Evolutionary conservation across 768 basidiomycete species (phyloP).

Genomic region (Trametes sanguinea): DNA sequence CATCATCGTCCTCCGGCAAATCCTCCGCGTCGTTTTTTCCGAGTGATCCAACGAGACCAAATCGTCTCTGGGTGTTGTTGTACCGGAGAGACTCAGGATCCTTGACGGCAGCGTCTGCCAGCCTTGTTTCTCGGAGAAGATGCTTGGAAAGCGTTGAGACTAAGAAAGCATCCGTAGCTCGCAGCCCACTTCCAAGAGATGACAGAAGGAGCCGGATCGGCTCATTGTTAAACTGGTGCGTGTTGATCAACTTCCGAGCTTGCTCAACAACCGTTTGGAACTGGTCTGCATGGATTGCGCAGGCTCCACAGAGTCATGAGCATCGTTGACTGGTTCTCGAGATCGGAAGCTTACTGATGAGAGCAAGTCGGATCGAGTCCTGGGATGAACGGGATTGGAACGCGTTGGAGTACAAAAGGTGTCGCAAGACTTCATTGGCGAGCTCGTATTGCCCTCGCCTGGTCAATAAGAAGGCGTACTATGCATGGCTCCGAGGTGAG

Average conservation of each 20-base stretch:
- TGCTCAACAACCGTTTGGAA: conserved; percentile 68
- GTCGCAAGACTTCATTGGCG: conserved; percentile 76
- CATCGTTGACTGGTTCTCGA: no score
- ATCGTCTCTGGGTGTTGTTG: conserved; percentile 61
- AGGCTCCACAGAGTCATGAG: conserved; percentile 51
- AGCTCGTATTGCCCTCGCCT: conserved; percentile 60
- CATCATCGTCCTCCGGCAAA: conserved; percentile 45
- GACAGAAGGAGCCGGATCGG: conserved; percentile 77
- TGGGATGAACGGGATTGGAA: conserved; percentile 64
- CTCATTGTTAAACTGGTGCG: conserved; percentile 86
- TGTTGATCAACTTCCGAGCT: conserved; percentile 70
- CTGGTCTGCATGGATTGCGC: conserved; percentile 61
- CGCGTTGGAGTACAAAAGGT: conserved; percentile 72
- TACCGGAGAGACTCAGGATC: conserved; percentile 62
- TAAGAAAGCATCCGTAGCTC: conserved; percentile 72
- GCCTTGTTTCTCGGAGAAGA: conserved; percentile 74
- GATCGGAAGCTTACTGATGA: conserved; percentile 59
- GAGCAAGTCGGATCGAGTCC: conserved; percentile 71
- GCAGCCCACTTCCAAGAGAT: conserved; percentile 68
- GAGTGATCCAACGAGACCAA: conserved; percentile 41
- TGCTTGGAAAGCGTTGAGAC: conserved; percentile 82
- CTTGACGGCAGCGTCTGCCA: conserved; percentile 65
- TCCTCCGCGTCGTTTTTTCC: conserved; percentile 44
- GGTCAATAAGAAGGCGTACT: conserved; percentile 80
- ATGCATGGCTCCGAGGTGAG: background rate